Percentiles rank a stretch among this genome's conserved stretches.
Conservation (phyloP, 805 yeast species). For the Maudiozyma serrabonitensis region DNA sequence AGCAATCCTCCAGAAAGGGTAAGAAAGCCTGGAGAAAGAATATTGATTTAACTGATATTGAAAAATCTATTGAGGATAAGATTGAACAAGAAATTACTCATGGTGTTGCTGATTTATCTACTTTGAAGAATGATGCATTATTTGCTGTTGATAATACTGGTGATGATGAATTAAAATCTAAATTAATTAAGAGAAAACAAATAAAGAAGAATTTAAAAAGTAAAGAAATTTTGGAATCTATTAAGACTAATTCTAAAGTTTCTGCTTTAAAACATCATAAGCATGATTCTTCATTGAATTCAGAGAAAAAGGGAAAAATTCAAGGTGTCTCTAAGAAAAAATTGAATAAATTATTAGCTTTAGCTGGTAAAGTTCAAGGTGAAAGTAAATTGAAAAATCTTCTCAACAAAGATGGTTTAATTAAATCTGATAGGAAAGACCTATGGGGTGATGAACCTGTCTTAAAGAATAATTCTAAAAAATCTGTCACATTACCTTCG, state of each 20-base stretch:
- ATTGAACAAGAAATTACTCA: conserved; percentile 45
- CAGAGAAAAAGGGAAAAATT: conserved; percentile 30
- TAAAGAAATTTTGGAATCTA: conserved; percentile 59
- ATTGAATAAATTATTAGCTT: conserved; percentile 53
- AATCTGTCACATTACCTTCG: conserved; percentile 18
- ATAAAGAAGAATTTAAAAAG: conserved; percentile 42
- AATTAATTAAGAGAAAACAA: conserved; percentile 32
- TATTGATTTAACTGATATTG: conserved; percentile 76
- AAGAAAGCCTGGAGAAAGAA: conserved; percentile 95
- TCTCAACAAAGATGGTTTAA: conserved; percentile 49
- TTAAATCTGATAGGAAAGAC: conserved; percentile 45
- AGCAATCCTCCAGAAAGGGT: conserved; percentile 82
- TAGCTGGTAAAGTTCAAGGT: conserved; percentile 65
- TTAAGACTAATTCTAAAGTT: conserved; percentile 53
- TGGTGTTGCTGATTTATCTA: conserved; percentile 23
- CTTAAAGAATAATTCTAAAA: conserved; percentile 4
- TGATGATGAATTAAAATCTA: conserved; percentile 36
- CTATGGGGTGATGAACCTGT: conserved; percentile 48
- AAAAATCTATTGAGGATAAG: conserved; percentile 54
- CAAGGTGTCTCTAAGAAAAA: conserved; percentile 61
- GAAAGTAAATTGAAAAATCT: conserved; percentile 42
- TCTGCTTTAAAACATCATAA: conserved; percentile 43
- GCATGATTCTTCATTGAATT: conserved; percentile 24
- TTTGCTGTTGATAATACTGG: conserved; percentile 58
- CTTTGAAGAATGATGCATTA: conserved; percentile 21